Evolutionary conservation across 2,329 filamentous ascomycete species (phyloP), one percentile per base, ranked within the genome.

Genomic region (Monilinia polystroma): DNA sequence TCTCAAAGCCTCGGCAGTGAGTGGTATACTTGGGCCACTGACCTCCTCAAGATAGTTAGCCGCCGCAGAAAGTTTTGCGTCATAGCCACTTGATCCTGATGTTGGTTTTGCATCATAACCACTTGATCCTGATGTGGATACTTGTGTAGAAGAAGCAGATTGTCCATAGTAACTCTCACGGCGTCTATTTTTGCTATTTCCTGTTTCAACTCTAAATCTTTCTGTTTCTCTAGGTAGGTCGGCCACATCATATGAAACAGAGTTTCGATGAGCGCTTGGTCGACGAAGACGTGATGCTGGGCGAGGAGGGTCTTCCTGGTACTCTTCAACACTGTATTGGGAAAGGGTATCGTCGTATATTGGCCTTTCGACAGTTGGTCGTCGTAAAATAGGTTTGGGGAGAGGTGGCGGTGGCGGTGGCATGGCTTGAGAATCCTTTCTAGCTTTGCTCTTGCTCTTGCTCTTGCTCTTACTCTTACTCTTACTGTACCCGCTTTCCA

Each of bases 1-100:
- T 55, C 67, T 74, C 35, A 89, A 78, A 16, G 80, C 78, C 66
- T 87, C 86, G 2, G 82, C 82, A 4, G 87, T 89, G 66, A 89
- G 75, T 2, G 81, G 81, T 64, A 83, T 72, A 49, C 76, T 73
- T 3, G 80, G 74, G 45, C 82, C 83, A 53, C 74, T 79, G 7
- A 84, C 78, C 4, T 83, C 80, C 23, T 86, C 81, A 72, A 87
- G 85, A 73, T 88, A 87, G 32, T 74, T 75, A 26, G 77, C 71
- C 41, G 82, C 83, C 68, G 78, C 73, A 26, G 78, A 77, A 6
- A 83, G 68, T 69, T 84, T 80, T 35, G 80, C 78, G 64, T 81
- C 78, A 62, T 81, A 80, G 67, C 77, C 81, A 66, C 65, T 71
- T 32, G 41, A 41, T 26, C 55, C 52, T n/a, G 58, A 51, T 6